Evolutionary conservation across 2,329 filamentous ascomycete species (phyloP).

Genomic region (Aciculosporium take): DNA sequence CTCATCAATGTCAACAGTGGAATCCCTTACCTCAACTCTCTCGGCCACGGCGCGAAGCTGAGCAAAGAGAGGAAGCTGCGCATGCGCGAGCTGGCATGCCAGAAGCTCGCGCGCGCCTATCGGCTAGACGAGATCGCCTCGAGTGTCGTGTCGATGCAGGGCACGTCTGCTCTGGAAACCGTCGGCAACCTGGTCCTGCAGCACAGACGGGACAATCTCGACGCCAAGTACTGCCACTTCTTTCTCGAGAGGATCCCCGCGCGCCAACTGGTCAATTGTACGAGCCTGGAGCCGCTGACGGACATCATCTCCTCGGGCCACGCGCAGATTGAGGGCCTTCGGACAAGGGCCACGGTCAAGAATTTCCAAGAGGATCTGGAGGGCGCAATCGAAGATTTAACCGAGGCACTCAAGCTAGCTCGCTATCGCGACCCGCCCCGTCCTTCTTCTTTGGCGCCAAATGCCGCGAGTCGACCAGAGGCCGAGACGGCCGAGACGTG

Average conservation of each 20-base stretch:
- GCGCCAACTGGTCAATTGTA: constrained; percentile 56
- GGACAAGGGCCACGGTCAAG: constrained; percentile 60
- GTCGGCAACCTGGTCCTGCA: constrained; percentile 61
- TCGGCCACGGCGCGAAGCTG: constrained; percentile 44
- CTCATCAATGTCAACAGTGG: constrained; percentile 39
- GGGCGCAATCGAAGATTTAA: constrained; percentile 57
- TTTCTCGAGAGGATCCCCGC: constrained; percentile 84
- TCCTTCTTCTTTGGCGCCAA: neutral
- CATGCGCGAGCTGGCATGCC: constrained; percentile 67
- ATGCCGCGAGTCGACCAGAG: neutral
- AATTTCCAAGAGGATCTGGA: constrained; percentile 63
- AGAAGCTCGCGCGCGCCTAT: constrained; percentile 65
- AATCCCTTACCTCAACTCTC: constrained; percentile 9
- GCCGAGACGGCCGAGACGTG: neutral
- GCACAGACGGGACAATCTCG: constrained; percentile 49
- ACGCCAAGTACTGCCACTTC: constrained; percentile 82
- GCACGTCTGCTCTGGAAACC: constrained; percentile 61
- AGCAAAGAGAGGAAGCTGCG: constrained; percentile 64
- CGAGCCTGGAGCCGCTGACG: constrained; percentile 50
- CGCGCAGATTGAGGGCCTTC: constrained; percentile 49
- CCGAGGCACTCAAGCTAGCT: constrained; percentile 44
- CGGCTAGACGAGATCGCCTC: constrained; percentile 70
- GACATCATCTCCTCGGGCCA: constrained; percentile 52
- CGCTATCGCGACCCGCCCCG: constrained; percentile 21
- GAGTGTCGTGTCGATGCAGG: constrained; percentile 73